phyloP scores from a whole-genome alignment of 164 flowering plant species.

The Nelumbo lutea region DNA sequence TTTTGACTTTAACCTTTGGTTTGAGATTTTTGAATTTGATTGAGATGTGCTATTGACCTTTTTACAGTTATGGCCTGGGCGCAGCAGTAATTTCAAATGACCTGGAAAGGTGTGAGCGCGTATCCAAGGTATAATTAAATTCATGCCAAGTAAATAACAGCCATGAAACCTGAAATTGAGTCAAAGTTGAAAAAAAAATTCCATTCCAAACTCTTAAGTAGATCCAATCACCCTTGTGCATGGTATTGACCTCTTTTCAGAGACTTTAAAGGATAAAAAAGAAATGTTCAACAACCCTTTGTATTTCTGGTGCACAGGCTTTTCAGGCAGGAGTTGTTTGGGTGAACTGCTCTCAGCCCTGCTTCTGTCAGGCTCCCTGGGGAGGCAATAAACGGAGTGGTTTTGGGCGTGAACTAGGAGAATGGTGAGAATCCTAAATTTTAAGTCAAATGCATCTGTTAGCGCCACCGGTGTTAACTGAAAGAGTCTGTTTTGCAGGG shows the following conservation, averaged over 20 bases:
- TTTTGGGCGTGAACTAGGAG: constrained; percentile 95
- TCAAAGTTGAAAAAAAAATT: background rate
- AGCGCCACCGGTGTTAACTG: background rate
- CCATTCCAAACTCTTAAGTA: background rate
- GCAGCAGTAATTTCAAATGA: constrained; percentile 90
- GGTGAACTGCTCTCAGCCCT: constrained; percentile 98
- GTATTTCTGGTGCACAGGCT: constrained; percentile 40
- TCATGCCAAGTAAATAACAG: background rate
- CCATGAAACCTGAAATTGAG: background rate
- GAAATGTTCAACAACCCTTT: background rate
- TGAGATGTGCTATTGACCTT: constrained; percentile 10
- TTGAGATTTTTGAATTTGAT: constrained; percentile 1
- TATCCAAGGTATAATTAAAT: constrained; percentile 56
- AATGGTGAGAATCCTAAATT: constrained; percentile 51
- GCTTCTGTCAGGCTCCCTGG: constrained; percentile 98
- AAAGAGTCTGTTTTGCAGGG: constrained; percentile 42
- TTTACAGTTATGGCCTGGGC: constrained; percentile 75
- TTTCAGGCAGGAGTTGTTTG: constrained; percentile 85
- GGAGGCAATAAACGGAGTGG: constrained; percentile 97
- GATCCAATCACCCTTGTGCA: no score
- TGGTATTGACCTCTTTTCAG: background rate
- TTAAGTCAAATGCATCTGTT: background rate
- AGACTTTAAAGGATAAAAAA: background rate
- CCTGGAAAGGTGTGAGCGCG: constrained; percentile 83
- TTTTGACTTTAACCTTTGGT: background rate